Conservation (phyloP, 352 stramenopile genomes). For the Pythium rhizo-oryzae region DNA sequence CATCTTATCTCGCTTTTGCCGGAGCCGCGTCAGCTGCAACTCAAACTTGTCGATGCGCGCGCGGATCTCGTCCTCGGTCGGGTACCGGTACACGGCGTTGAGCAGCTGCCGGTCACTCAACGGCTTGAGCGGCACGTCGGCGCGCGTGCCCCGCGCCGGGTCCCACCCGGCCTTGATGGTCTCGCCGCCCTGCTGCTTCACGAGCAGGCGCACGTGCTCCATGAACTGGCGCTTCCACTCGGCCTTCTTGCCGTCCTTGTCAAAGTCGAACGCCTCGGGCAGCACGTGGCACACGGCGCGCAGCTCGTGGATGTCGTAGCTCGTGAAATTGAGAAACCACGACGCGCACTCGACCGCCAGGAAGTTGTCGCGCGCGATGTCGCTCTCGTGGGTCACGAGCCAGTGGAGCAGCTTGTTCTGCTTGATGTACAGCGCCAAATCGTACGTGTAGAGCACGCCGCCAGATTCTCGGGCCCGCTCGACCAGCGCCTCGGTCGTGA, state of each 20-base stretch:
- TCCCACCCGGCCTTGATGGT: slow-evolving; percentile 72
- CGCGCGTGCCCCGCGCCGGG: slow-evolving; percentile 36
- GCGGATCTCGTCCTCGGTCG: slow-evolving; percentile 66
- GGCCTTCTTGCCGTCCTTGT: slow-evolving; percentile 73
- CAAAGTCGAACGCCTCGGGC: slow-evolving; percentile 66
- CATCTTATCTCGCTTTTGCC: slow-evolving; percentile 43
- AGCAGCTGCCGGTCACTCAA: slow-evolving; percentile 60
- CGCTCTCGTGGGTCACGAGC: slow-evolving; percentile 72
- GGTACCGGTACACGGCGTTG: slow-evolving; percentile 72
- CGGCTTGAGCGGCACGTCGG: slow-evolving; percentile 59
- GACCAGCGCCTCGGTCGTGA: slow-evolving; percentile 62
- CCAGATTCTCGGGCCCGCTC: slow-evolving; percentile 30
- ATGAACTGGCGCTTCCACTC: slow-evolving; percentile 66
- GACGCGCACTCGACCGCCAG: slow-evolving; percentile 59
- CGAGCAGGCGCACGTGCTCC: slow-evolving; percentile 56
- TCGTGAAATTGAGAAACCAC: slow-evolving; percentile 67
- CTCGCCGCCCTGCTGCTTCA: slow-evolving; percentile 60
- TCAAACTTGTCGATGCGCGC: slow-evolving; percentile 59
- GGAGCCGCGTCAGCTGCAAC: slow-evolving; percentile 50
- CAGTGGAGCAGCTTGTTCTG: slow-evolving; percentile 79
- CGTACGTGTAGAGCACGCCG: slow-evolving; percentile 67
- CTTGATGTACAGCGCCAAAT: slow-evolving; percentile 79
- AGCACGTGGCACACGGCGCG: slow-evolving; percentile 54
- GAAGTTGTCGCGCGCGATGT: slow-evolving; percentile 74
- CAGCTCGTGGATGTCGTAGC: slow-evolving; percentile 71